Evolutionary conservation across 23 red algal genomes (phyloP), one percentile per base, ranked within the genome.

Genomic region (Gracilaria gracilis): DNA sequence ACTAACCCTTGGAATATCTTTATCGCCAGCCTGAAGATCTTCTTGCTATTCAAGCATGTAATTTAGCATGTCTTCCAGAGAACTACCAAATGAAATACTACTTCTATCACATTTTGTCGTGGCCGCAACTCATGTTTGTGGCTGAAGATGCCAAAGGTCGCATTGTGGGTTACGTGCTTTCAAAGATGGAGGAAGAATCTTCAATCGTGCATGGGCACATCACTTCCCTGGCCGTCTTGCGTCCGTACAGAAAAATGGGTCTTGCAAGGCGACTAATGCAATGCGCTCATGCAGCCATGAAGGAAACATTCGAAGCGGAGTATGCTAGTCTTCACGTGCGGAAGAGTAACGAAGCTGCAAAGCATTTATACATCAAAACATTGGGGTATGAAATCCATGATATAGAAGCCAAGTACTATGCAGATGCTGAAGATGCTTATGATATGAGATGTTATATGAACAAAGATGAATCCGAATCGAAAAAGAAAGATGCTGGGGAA

Each of bases 61-160:
- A 99, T 75, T 78, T 99, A 6, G 75, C 90, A 37, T 99, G 97
- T 67, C 85, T 99, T 12, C 97, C 97, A 21, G 97, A 99, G 67
- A 99, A 99, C 91, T 99, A 99, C 62, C 93, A 96, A 57, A 94
- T 99, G 78, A 96, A 96, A 73, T 99, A 99, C 85, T 99, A 96
- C 90, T 91, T 99, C 44, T 99, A 99, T 62, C 97, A 99, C 88
- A 86, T 99, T 73, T 74, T 99, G 15, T 94, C 93, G 28, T 99
- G 93, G 93, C 97, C 97, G 24, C 97, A 99, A 49, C 79, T 99
- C 48, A 94, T 99, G 81, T 96, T 92, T 75, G 97, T 99, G 15
- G 97, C 97, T 9, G 97, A 99, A 86, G 95, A 99, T 80, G 84
- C 61, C 16, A 86, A 79, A 44, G 78, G 80, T 17, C 93, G 89